phyloP scores from a whole-genome alignment of 1,284 basidiomycete species.

The Malassezia equina region DNA sequence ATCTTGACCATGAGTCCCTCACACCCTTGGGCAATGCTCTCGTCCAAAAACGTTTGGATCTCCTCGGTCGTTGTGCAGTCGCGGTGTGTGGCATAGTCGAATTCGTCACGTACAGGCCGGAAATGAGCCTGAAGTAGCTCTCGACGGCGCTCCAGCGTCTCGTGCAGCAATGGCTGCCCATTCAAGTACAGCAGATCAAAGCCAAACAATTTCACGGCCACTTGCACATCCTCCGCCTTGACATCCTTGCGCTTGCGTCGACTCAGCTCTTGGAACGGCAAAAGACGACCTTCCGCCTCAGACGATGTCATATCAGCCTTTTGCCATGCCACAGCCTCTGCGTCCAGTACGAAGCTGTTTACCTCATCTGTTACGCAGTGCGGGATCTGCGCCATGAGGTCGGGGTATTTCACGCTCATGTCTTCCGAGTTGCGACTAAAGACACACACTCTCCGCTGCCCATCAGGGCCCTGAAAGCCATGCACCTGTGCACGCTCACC shows the following conservation, averaged over 20 bases:
- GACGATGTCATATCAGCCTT: slow-evolving; percentile 47
- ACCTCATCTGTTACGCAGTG: slow-evolving; percentile 56
- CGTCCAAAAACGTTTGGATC: slow-evolving; percentile 87
- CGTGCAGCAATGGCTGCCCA: slow-evolving; percentile 54
- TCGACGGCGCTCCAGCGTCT: slow-evolving; percentile 54
- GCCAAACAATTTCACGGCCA: slow-evolving; percentile 84
- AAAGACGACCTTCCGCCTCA: slow-evolving; percentile 54
- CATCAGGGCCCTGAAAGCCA: slow-evolving; percentile 15
- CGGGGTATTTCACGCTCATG: slow-evolving; percentile 98
- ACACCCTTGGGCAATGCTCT: slow-evolving; percentile 92
- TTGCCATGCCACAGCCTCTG: slow-evolving; percentile 93
- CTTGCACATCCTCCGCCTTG: slow-evolving; percentile 86
- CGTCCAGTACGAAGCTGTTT: slow-evolving; percentile 82
- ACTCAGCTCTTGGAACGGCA: slow-evolving; percentile 96
- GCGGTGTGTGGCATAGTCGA: slow-evolving; percentile 79
- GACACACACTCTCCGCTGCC: slow-evolving; percentile 56
- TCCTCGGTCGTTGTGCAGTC: slow-evolving; percentile 84
- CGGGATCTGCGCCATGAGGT: slow-evolving; percentile 84
- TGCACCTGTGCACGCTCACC: slow-evolving; percentile 79
- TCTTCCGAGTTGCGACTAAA: slow-evolving; percentile 98
- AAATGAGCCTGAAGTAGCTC: slow-evolving; percentile 70
- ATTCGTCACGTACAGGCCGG: slow-evolving; percentile 71
- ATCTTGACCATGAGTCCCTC: slow-evolving; percentile 98
- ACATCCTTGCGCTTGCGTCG: slow-evolving; percentile 94
- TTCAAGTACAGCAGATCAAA: slow-evolving; percentile 93